These are phyloP conservation scores for Mycena galopus DNA, from an alignment of 768 basidiomycete genomes.

Conservation along the genomic window DNA sequence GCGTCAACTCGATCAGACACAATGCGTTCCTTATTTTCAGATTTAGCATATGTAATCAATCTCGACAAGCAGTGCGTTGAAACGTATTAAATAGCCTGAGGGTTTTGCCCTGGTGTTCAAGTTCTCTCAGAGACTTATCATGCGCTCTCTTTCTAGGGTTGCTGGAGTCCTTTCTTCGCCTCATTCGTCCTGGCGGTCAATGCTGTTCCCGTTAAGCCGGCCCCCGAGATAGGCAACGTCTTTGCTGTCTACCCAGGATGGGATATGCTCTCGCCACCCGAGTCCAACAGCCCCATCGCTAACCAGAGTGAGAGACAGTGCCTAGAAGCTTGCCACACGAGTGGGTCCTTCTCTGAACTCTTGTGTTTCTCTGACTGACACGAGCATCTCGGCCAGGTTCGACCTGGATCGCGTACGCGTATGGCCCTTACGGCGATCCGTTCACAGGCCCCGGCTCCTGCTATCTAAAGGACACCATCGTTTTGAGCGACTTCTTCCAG, in stretches of 20 bases:
- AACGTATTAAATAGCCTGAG: not conserved
- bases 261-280: not conserved
- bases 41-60: not conserved
- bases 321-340: not conserved
- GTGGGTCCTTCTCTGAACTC: too few relatives aligned
- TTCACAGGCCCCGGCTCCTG: not conserved
- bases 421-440: too few relatives aligned
- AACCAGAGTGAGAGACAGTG: not conserved
- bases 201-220: not conserved
- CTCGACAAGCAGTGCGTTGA: not conserved
- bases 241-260: not conserved
- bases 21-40: not conserved
- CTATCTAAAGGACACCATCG: not conserved
- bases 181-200: not conserved
- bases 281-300: not conserved
- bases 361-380: too few relatives aligned
- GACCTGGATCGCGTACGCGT: too few relatives aligned
- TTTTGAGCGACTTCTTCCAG: not conserved
- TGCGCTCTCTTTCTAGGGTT: not conserved
- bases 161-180: not conserved
- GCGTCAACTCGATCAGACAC: not conserved
- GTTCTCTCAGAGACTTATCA: not conserved
- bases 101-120: not conserved
- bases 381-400: too few relatives aligned
- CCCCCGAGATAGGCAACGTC: conserved; percentile 1